Evolutionary conservation across 2,329 filamentous ascomycete genomes (phyloP), one percentile per base, ranked within the genome.

Genomic region (Cladosporium cucumerinum): DNA sequence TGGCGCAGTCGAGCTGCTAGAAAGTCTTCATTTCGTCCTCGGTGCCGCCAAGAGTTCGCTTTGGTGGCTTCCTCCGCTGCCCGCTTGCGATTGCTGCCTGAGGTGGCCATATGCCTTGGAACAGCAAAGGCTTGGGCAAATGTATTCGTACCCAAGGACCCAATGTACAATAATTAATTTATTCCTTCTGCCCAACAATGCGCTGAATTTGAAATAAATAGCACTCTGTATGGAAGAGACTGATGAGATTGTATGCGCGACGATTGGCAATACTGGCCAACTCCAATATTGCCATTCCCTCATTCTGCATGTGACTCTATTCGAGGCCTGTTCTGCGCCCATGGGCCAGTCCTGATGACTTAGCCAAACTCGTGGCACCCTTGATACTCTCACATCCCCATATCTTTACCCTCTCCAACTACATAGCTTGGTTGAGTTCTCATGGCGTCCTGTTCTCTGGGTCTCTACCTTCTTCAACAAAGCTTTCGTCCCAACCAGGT

Each of bases 31-130:
- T 59, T 59, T 57, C 52, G 61, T 21, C 34, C 26, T 32, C 49
- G 51, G 61, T 57, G 61, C 28, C 28, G 61, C 61, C 61, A 64
- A 64, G 61, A 64, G 26, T 64, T 64, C 60, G 32, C 32, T 55
- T 52, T 46, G 49, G n/a, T 39, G 34, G 34, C 34, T 39, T 34
- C 34, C 34, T 36, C 16, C 34, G 6, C 12, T 46, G 39, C 39
- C 39, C 39, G 39, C 39, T 10, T n/a, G 6, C 5, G 26, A n/a
- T 49, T 34, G 25, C 10, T 48, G 57, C 57, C 39, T 60, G 23
- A 34, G 36, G n/a, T 25, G 21, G 23, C 2, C 10, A 12, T 21
- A n/a, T 28, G 23, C 21, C n/a, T n/a, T n/a, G n/a, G 46, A 49
- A 5, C 8, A 49, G 21, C 2, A 11, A 39, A 39, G 12, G 1